Evolutionary conservation across 306 rosid genomes (phyloP).

Genomic region (Trifolium subterraneum): DNA sequence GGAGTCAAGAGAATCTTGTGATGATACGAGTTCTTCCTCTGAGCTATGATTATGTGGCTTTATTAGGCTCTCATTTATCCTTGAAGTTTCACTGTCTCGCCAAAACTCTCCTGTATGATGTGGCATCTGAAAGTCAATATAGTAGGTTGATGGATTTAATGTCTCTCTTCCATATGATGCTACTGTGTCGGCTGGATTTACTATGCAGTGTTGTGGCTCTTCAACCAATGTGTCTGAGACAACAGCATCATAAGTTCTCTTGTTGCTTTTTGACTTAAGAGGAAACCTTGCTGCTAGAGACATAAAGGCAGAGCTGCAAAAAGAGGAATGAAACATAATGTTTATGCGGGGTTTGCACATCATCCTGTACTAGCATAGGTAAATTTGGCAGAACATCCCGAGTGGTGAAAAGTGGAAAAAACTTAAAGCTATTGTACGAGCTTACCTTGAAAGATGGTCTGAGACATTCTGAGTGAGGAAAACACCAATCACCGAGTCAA

Average conservation of each 20-base stretch:
- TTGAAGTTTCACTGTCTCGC: constrained; percentile 44
- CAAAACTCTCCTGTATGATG: constrained; percentile 48
- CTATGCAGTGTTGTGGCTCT: constrained; percentile 58
- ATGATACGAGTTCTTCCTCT: constrained; percentile 71
- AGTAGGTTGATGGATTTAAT: constrained; percentile 49
- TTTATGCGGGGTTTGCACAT: constrained; percentile 23
- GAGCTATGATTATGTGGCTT: constrained; percentile 52
- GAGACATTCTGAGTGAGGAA: constrained; percentile 97
- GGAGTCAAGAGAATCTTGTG: constrained; percentile 82
- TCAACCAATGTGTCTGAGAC: constrained; percentile 44
- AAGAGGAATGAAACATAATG: constrained; percentile 33
- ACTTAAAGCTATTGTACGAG: constrained; percentile 26
- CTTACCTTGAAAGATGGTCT: constrained; percentile 94
- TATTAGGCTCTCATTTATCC: constrained; percentile 39
- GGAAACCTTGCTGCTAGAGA: constrained; percentile 88
- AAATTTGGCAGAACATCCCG: constrained; percentile 24
- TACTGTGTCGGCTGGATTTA: constrained; percentile 49
- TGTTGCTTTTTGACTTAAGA: constrained; percentile 47
- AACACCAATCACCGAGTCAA: constrained; percentile 94
- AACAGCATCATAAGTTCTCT: constrained; percentile 44
- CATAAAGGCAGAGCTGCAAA: constrained; percentile 97
- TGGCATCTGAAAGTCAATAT: constrained; percentile 46
- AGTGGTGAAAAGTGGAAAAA: constrained; percentile 33
- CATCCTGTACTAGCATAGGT: constrained; percentile 28
- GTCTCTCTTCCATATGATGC: constrained; percentile 48